A percentile compares a stretch with the other conserved stretches of the same genome.
Evolutionary conservation across 768 basidiomycete species (phyloP).

Genomic region (Suillus plorans): DNA sequence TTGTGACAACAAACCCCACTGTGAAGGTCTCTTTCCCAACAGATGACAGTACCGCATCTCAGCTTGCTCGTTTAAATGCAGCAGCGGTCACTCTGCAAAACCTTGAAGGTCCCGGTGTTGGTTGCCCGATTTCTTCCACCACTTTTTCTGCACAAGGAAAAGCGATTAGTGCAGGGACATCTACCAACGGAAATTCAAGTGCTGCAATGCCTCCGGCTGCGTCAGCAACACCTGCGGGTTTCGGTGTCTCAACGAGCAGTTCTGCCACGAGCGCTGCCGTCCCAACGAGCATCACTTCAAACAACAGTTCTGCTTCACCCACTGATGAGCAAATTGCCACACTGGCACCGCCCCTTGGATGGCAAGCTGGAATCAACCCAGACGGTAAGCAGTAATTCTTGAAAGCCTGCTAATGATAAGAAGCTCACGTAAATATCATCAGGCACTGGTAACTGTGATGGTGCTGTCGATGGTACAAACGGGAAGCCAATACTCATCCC

Average conservation of each 20-base stretch:
- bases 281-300: neutral
- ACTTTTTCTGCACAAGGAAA: slow-evolving; percentile 47
- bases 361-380: slow-evolving; percentile 54
- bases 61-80: slow-evolving; percentile 57
- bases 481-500: slow-evolving; percentile 35
- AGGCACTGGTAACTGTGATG: slow-evolving; percentile 40
- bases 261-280: slow-evolving; percentile 1
- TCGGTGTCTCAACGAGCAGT: neutral
- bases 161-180: slow-evolving; percentile 22
- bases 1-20: slow-evolving; percentile 63
- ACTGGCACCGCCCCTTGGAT: slow-evolving; percentile 60
- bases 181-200: slow-evolving; percentile 6
- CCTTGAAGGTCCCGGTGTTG: slow-evolving; percentile 61
- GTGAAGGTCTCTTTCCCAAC: slow-evolving; percentile 63
- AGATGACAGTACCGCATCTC: slow-evolving; percentile 50
- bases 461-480: slow-evolving; percentile 29
- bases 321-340: slow-evolving; percentile 32
- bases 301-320: slow-evolving; percentile 13
- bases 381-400: slow-evolving; percentile 41
- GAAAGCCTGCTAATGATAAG: neutral
- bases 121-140: slow-evolving; percentile 66
- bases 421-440: neutral
- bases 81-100: slow-evolving; percentile 73
- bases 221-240: slow-evolving; percentile 1
- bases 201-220: neutral